Evolutionary conservation across 2,329 filamentous ascomycete species (phyloP).

Genomic region (Beauveria bassiana): DNA sequence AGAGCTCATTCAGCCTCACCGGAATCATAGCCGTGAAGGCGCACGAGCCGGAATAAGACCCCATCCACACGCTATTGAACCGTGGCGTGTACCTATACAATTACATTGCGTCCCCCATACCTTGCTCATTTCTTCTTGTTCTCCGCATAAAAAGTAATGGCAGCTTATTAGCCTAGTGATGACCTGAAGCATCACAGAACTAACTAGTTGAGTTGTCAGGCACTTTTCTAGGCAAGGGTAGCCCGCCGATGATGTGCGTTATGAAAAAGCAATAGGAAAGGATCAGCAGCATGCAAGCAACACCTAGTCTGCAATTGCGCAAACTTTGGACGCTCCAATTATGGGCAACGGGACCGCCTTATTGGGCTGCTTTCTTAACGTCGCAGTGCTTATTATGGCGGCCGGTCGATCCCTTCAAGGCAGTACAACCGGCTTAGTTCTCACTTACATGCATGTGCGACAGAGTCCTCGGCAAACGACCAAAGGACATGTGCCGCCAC

Average conservation of each 20-base stretch:
- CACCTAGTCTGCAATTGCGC: background rate
- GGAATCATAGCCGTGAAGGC: background rate
- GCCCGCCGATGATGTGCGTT: background rate
- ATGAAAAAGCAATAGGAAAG: background rate
- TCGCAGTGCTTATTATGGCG: background rate
- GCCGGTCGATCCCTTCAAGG: background rate
- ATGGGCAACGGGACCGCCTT: background rate
- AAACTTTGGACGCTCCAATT: background rate
- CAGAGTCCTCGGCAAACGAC: background rate
- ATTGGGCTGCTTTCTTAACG: background rate
- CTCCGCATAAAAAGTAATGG: no score
- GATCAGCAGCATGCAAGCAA: background rate
- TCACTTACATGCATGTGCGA: background rate
- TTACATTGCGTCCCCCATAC: no score
- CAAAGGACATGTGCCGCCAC: no score
- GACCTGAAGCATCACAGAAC: background rate
- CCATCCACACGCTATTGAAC: background rate
- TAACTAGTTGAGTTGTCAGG: background rate
- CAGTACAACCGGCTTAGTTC: background rate
- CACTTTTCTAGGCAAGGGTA: background rate
- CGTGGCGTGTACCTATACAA: background rate
- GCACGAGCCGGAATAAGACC: background rate
- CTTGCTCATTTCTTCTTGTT: no score
- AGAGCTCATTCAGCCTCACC: slow-evolving; percentile 1
- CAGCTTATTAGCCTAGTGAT: background rate